A percentile compares a stretch with the other conserved stretches of the same genome.
Conservation (phyloP, 2,329 filamentous ascomycete species). For the Fonsecaea pedrosoi region DNA sequence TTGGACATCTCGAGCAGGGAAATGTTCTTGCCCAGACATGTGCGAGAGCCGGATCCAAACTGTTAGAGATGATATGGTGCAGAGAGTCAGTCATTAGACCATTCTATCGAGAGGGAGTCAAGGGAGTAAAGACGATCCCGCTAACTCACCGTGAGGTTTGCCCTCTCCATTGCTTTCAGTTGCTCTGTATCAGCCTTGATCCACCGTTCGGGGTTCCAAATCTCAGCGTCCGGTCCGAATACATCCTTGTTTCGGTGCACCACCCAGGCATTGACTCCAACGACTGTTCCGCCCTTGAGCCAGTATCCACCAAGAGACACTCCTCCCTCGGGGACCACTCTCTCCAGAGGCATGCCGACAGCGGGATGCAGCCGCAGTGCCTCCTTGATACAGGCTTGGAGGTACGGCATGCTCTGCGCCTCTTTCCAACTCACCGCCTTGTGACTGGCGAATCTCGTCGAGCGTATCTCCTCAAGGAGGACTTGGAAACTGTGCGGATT, state of each 20-base stretch:
- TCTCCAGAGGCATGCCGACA: slow-evolving; percentile 44
- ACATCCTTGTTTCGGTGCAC: slow-evolving; percentile 38
- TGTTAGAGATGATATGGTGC: background rate
- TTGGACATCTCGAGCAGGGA: slow-evolving; percentile 49
- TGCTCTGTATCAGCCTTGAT: slow-evolving; percentile 24
- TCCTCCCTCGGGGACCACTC: slow-evolving; percentile 43
- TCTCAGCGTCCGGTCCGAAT: slow-evolving; percentile 37
- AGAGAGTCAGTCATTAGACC: background rate
- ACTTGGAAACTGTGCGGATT: background rate
- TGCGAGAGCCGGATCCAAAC: slow-evolving; percentile 43
- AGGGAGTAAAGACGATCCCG: no score
- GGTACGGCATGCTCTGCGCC: slow-evolving; percentile 42
- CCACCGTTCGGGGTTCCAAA: slow-evolving; percentile 42
- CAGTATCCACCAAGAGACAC: slow-evolving; percentile 37
- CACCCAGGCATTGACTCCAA: slow-evolving; percentile 43
- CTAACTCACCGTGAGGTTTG: no score
- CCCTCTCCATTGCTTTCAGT: slow-evolving; percentile 3
- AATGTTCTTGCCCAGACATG: slow-evolving; percentile 47
- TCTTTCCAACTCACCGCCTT: slow-evolving; percentile 35
- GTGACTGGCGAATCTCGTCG: background rate
- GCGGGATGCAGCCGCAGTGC: slow-evolving; percentile 47
- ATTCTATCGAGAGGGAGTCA: background rate
- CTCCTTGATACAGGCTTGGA: slow-evolving; percentile 46
- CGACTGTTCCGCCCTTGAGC: slow-evolving; percentile 41
- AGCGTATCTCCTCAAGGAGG: background rate